Evolutionary conservation across 306 rosid species (phyloP), one percentile per base, ranked within the genome.

Genomic region (Vigna nakashimae): DNA sequence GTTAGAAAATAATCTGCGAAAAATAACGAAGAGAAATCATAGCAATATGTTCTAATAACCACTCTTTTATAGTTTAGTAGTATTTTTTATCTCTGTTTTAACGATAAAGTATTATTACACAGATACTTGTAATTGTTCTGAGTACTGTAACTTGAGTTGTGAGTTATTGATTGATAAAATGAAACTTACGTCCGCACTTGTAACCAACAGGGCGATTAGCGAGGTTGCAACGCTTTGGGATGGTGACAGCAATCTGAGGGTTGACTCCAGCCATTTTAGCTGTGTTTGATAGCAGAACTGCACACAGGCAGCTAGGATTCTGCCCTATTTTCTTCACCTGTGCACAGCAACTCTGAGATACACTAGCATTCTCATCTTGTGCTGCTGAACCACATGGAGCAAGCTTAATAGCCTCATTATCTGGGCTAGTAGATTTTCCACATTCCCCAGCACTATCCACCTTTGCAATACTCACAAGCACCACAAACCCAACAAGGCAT

Each of bases 211-310:
- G 96, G 64, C 91, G 92, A 67, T 84, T 73, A 13, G 83, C 84
- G 0, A 91, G 11, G 84, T 87, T 85, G 90, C 93, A 91, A 68
- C 89, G 91, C 53, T 85, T 89, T 72, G 96, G 93, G 52, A 91
- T 89, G 86, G 90, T 86, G 10, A 87, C 18, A 56, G 91, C 89
- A 49, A 87, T 9, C 34, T 84, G 56, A 53, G 87, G 88, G 45
- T 85, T 45, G 20, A 81, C 76, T 0, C 91, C 90, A 40, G 89
- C 63, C 71, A 18, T 50, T 76, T 84, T 86, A 71, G 90, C 89
- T 0, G 84, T 77, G 65, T 85, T 4, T 51, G 96, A 89, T 58
- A 89, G 90, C 81, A 91, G 6, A 58, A 87, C 82, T 3, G 93
- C 89, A 38, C 93, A 89, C 50, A 88, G 90, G 46, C 90, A 87